Evolutionary conservation across 805 yeast species (phyloP), one percentile per base, ranked within the genome.

Genomic region (Spathaspora gorwiae): DNA sequence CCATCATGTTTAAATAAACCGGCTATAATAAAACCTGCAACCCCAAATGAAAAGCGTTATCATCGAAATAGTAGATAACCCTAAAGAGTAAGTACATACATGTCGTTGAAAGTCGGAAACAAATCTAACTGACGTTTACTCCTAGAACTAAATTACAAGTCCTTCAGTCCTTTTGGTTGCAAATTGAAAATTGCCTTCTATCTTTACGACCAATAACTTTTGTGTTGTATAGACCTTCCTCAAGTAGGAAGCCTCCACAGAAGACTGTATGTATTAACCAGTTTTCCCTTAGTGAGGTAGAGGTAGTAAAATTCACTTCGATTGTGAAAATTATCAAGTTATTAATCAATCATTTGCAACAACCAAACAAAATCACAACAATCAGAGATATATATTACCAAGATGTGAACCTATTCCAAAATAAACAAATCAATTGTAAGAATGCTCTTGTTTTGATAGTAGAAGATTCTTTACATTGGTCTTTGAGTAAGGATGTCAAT

Each of bases 371-470:
- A 12, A 33, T 51, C 1, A 65, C 75, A 1, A 72, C 87, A 1
- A 69, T 70, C 43, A 62, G 90, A 49, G 87, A 83, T 51, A 46
- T 83, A 0, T 83, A 68, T 61, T 83, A 83, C 57, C 68, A 68
- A 41, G 81, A 82, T 54, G 84, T 80, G 2, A 62, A 61, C 13
- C 53, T 82, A 14, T 84, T 80, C 56, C 49, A 57, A 2, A 47
- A 39, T 2, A 53, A 38, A 19, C 89, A 83, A 54, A 11, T 51
- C 0, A 54, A 49, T 4, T 76, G 79, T 1, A 73, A 75, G 42
- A 45, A 55, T 2, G 54, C 66, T 2, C 47, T 83, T 1, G 72
- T 68, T 12, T 52, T 55, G 14, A 46, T 82, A 1, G 61, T 73
- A 6, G 44, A 43, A 5, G 39, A 52, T 3, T 55, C 75, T 5